Evolutionary conservation across 2,329 filamentous ascomycete species (phyloP).

Genomic region (Trichoderma sp.): DNA sequence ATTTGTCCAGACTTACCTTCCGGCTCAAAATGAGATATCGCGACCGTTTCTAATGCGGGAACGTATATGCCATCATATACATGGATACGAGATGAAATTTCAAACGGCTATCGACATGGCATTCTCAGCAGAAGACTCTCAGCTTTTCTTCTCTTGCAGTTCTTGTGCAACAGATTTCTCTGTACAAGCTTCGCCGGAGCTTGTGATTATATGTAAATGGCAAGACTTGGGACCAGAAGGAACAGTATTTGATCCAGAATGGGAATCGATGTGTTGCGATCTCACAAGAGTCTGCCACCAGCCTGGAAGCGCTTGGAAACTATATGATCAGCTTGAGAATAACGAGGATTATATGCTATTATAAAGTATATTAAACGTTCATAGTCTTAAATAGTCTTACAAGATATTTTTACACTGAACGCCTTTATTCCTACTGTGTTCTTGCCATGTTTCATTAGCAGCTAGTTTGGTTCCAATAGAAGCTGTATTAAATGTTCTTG

Average conservation of each 20-base stretch:
- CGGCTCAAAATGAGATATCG: neutral
- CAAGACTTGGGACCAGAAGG: slow-evolving; percentile 15
- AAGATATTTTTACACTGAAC: too few species aligned
- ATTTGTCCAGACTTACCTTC: neutral
- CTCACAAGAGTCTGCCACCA: neutral
- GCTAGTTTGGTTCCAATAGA: too few species aligned
- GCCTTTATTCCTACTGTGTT: too few species aligned
- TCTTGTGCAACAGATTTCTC: slow-evolving; percentile 7
- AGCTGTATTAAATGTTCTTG: too few species aligned
- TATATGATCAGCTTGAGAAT: slow-evolving; percentile 22
- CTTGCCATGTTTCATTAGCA: too few species aligned
- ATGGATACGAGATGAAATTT: neutral
- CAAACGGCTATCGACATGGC: neutral
- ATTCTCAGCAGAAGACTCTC: slow-evolving; percentile 5
- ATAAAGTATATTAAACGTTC: too few species aligned
- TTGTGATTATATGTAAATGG: slow-evolving; percentile 1
- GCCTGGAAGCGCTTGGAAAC: slow-evolving; percentile 9
- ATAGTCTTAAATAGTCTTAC: too few species aligned
- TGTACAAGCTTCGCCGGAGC: slow-evolving; percentile 1
- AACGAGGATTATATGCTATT: neutral
- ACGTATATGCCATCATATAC: neutral
- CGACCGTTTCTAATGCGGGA: neutral
- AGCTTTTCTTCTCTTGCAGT: neutral
- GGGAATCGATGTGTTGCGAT: neutral
- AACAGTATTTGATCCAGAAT: neutral